Percentiles rank a stretch among this genome's conserved stretches.
These are phyloP conservation scores for Botrytis fragariae DNA, from an alignment of 2,329 filamentous ascomycete genomes.

Conservation along the genomic window DNA sequence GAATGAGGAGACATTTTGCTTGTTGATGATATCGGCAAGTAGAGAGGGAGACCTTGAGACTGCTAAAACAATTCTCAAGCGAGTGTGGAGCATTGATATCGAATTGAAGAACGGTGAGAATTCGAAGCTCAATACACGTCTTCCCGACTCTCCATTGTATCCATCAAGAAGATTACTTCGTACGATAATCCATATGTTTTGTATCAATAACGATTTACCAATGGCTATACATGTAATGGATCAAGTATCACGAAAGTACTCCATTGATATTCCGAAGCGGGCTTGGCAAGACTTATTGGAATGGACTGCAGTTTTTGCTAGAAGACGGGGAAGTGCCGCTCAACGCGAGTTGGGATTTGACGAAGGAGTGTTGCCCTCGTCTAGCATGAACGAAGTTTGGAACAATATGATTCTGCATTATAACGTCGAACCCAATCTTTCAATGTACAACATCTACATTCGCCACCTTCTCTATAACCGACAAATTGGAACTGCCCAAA, in stretches of 20 bases:
- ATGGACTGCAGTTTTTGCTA: slow-evolving; percentile 61
- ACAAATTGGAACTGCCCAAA: slow-evolving; percentile 25
- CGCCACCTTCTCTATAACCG: slow-evolving; percentile 23
- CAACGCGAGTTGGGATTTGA: neutral
- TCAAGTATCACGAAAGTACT: slow-evolving; percentile 59
- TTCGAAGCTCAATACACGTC: slow-evolving; percentile 38
- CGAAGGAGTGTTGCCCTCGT: slow-evolving; percentile 26
- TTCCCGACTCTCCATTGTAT: slow-evolving; percentile 50
- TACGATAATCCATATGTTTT: slow-evolving; percentile 66
- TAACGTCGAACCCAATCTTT: slow-evolving; percentile 32
- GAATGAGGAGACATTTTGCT: slow-evolving; percentile 52
- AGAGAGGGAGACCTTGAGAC: slow-evolving; percentile 50
- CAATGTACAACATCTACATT: slow-evolving; percentile 35
- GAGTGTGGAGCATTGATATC: slow-evolving; percentile 51
- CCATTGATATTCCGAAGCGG: slow-evolving; percentile 52
- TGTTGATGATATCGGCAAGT: slow-evolving; percentile 51
- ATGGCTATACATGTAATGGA: slow-evolving; percentile 59
- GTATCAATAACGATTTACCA: slow-evolving; percentile 62
- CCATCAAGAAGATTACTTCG: slow-evolving; percentile 60
- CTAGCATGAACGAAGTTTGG: slow-evolving; percentile 33
- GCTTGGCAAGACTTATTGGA: slow-evolving; percentile 67
- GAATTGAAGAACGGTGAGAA: slow-evolving; percentile 21
- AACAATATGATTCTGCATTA: slow-evolving; percentile 36
- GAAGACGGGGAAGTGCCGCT: slow-evolving; percentile 14
- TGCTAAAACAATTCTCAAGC: slow-evolving; percentile 48